Conservation (phyloP, 208 protist genomes). For the Strigomonas culicis region DNA sequence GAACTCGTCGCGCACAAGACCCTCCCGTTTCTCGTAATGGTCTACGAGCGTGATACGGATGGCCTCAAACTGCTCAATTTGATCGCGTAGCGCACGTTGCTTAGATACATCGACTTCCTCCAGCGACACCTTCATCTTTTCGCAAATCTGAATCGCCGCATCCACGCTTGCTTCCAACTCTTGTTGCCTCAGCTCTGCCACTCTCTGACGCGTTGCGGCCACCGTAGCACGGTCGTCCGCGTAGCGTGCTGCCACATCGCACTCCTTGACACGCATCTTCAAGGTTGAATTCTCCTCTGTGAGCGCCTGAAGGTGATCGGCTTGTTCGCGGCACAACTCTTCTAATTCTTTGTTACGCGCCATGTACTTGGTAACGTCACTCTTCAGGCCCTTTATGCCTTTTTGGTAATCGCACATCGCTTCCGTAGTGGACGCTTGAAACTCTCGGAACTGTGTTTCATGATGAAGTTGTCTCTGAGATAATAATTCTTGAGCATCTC, state of each 20-base stretch:
- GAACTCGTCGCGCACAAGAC: slow-evolving; percentile 25
- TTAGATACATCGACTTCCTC: slow-evolving; percentile 5
- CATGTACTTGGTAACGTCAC: background rate
- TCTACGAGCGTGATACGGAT: slow-evolving; percentile 21
- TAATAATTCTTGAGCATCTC: background rate
- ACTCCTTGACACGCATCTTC: slow-evolving; percentile 2
- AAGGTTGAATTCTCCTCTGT: background rate
- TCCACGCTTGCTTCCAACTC: slow-evolving; percentile 6
- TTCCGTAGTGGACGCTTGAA: background rate
- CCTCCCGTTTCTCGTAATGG: slow-evolving; percentile 44
- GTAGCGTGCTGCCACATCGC: background rate
- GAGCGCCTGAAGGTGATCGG: background rate
- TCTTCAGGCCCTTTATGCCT: background rate
- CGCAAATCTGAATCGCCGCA: slow-evolving; percentile 1
- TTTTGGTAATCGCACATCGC: background rate
- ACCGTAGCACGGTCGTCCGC: background rate
- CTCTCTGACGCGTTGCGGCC: background rate
- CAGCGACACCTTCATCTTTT: background rate
- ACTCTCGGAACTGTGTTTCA: slow-evolving; percentile 4
- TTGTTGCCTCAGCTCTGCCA: slow-evolving; percentile 4
- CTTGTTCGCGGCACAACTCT: background rate
- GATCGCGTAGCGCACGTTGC: slow-evolving; percentile 25
- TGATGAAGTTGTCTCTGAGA: slow-evolving; percentile 5
- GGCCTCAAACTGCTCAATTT: slow-evolving; percentile 38
- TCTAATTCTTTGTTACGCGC: background rate